phyloP scores from a whole-genome alignment of 1,139 yeast genomes.

The Blastobotrys petasosporus region DNA sequence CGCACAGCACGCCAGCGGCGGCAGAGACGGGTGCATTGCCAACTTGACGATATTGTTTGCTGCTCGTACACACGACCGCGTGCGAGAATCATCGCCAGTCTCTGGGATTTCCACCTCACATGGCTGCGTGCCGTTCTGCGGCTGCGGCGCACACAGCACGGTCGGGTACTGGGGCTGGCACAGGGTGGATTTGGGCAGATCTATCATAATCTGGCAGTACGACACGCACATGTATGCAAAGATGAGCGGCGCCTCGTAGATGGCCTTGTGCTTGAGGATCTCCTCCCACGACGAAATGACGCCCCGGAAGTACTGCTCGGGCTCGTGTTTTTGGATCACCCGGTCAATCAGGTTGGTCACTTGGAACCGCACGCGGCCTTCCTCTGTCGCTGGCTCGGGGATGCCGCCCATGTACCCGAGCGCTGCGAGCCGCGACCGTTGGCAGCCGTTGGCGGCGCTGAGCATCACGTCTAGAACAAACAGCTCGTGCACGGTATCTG shows the following conservation, averaged over 20 bases:
- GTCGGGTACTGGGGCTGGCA: constrained; percentile 7
- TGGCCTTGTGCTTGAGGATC: constrained; percentile 1
- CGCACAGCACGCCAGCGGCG: constrained; percentile 8
- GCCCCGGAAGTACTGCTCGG: neutral
- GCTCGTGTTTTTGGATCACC: neutral
- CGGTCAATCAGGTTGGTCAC: constrained; percentile 6
- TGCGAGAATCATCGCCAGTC: neutral
- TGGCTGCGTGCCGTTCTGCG: no score
- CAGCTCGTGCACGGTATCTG: constrained; percentile 9
- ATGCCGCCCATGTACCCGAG: neutral
- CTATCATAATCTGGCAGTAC: constrained; percentile 4
- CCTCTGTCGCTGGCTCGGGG: neutral
- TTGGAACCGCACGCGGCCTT: constrained; percentile 3
- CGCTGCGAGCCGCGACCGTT: constrained; percentile 1
- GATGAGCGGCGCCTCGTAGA: neutral
- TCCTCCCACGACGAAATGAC: constrained; percentile 5
- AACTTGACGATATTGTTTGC: constrained; percentile 9
- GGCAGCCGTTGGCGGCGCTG: constrained; percentile 4
- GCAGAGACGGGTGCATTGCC: neutral
- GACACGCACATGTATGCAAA: constrained; percentile 5
- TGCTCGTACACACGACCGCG: constrained; percentile 8
- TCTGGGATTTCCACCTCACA: no score
- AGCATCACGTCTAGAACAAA: constrained; percentile 7
- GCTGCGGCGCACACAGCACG: neutral
- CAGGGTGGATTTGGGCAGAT: constrained; percentile 7